These are phyloP conservation scores for Hymenochaete sp. DNA, from an alignment of 1,284 basidiomycete species.

Conservation along the genomic window DNA sequence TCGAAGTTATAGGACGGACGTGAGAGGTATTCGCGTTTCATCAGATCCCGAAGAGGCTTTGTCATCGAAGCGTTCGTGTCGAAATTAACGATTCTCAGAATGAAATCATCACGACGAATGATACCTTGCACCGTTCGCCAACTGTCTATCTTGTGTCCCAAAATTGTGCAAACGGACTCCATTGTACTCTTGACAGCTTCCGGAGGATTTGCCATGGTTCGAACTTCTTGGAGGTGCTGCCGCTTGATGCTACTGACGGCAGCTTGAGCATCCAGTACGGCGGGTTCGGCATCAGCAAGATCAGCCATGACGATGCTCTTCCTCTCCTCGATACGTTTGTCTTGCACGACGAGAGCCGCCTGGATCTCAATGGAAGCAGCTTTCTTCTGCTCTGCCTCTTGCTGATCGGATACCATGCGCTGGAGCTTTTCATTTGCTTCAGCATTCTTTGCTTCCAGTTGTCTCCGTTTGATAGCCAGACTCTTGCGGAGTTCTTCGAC, in stretches of 20 bases:
- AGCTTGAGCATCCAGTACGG: slow-evolving; percentile 88
- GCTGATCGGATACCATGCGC: slow-evolving; percentile 97
- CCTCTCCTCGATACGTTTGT: slow-evolving; percentile 83
- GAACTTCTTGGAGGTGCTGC: slow-evolving; percentile 95
- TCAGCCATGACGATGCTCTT: slow-evolving; percentile 88
- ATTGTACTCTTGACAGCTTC: slow-evolving; percentile 97
- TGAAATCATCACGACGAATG: slow-evolving; percentile 97
- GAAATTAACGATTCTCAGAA: slow-evolving; percentile 93
- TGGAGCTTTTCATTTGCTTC: slow-evolving; percentile 97
- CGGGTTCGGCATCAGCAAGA: slow-evolving; percentile 96
- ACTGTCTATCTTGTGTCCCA: slow-evolving; percentile 95
- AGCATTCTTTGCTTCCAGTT: slow-evolving; percentile 86
- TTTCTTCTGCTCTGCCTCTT: slow-evolving; percentile 98
- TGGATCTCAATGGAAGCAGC: slow-evolving; percentile 94
- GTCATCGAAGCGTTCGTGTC: slow-evolving; percentile 92
- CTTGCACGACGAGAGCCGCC: slow-evolving; percentile 85
- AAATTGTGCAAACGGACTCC: slow-evolving; percentile 96
- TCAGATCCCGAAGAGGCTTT: slow-evolving; percentile 78
- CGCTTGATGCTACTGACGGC: slow-evolving; percentile 97
- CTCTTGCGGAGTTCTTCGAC: slow-evolving; percentile 95
- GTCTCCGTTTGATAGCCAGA: slow-evolving; percentile 88
- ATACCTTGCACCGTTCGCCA: slow-evolving; percentile 97
- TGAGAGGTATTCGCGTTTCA: slow-evolving; percentile 91
- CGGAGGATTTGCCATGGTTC: slow-evolving; percentile 97
- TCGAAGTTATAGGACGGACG: slow-evolving; percentile 94